phyloP scores from a whole-genome alignment of 1,284 basidiomycete species.

The Papiliotrema terrestris region DNA sequence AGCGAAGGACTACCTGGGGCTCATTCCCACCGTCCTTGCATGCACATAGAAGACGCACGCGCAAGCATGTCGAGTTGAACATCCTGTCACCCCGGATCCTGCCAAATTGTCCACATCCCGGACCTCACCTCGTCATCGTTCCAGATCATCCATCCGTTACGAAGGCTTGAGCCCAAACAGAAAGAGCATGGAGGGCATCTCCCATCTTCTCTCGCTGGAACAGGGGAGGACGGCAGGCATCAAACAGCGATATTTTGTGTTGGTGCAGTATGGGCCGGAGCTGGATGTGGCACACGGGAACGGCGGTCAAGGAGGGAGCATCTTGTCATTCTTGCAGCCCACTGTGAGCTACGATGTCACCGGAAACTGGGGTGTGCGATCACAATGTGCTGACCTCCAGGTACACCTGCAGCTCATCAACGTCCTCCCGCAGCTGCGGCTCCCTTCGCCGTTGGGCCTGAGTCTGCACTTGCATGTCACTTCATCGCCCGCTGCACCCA shows the following conservation, averaged over 20 bases:
- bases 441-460: constrained; percentile 1
- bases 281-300: neutral
- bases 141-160: too few species aligned
- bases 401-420: constrained; percentile 2
- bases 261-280: constrained; percentile 1
- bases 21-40: too few species aligned
- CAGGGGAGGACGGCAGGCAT: neutral
- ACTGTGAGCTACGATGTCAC: neutral
- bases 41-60: too few species aligned
- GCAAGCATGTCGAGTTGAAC: too few species aligned
- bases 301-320: neutral
- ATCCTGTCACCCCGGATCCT: too few species aligned
- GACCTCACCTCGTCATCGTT: too few species aligned
- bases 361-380: neutral
- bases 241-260: neutral
- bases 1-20: too few species aligned
- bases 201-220: too few species aligned
- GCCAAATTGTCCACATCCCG: too few species aligned
- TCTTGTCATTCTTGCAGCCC: neutral
- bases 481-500: neutral
- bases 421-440: neutral
- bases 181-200: too few species aligned
- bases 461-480: neutral
- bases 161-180: too few species aligned
- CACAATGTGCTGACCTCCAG: neutral